These are phyloP conservation scores for Fraxinus pennsylvanica DNA, from an alignment of 257 asterid species.

Conservation along the genomic window DNA sequence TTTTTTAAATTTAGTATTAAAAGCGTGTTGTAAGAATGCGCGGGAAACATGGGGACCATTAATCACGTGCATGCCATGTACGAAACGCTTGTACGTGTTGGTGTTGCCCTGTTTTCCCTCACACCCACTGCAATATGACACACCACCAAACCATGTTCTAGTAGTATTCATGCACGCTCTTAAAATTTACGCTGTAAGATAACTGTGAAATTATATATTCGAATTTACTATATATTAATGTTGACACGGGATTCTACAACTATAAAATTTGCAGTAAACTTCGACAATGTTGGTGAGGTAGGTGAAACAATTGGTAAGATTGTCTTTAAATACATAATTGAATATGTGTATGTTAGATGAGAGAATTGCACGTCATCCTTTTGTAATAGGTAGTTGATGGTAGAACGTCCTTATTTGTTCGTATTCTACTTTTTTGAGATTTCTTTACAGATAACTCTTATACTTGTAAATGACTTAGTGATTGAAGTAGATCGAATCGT, in stretches of 20 bases:
- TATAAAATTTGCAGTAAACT: not conserved
- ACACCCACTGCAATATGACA: not conserved
- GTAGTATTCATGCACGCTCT: not conserved
- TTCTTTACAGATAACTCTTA: not conserved
- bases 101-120: constrained; percentile 25
- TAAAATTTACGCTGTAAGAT: not conserved
- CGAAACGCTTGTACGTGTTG: constrained; percentile 41
- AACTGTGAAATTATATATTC: too few species aligned
- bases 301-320: not conserved
- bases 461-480: too few species aligned
- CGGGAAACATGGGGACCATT: constrained; percentile 24
- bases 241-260: too few species aligned
- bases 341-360: too few species aligned
- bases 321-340: not conserved
- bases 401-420: too few species aligned
- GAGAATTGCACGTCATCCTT: not conserved
- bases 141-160: not conserved
- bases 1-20: not conserved
- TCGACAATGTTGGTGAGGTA: not conserved
- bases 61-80: constrained; percentile 43
- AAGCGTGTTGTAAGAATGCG: constrained; percentile 5
- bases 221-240: too few species aligned
- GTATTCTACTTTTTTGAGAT: not conserved
- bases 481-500: too few species aligned
- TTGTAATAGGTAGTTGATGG: not conserved